A percentile compares a stretch with the other conserved stretches of the same genome.
phyloP scores from a whole-genome alignment of 805 yeast genomes.

The Starmera amethionina region DNA sequence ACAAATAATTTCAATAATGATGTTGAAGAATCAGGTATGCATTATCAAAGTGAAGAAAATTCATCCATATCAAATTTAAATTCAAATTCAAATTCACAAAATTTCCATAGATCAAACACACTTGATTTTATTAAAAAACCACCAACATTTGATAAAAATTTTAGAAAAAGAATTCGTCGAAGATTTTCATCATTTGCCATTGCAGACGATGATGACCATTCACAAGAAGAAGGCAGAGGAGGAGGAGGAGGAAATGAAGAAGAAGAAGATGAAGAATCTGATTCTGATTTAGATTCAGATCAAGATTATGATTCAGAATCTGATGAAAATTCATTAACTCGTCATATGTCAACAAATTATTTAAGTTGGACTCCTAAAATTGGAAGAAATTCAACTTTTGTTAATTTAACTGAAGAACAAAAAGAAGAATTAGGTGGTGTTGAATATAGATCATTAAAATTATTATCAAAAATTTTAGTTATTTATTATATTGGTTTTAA shows the following conservation, averaged over 20 bases:
- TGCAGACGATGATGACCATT: conserved; percentile 6
- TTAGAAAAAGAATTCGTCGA: conserved; percentile 22
- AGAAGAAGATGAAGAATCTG: conserved; percentile 23
- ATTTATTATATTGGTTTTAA: conserved; percentile 73
- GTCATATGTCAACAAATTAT: conserved; percentile 49
- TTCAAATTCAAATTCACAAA: conserved; percentile 23
- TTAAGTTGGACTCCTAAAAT: conserved; percentile 86
- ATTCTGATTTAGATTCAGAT: conserved; percentile 7
- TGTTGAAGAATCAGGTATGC: conserved; percentile 16
- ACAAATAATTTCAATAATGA: conserved; percentile 12
- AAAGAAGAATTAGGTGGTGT: conserved; percentile 96
- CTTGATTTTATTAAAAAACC: conserved; percentile 32
- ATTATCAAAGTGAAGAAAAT: conserved; percentile 5
- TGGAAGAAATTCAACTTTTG: conserved; percentile 89
- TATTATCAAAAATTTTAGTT: conserved; percentile 56
- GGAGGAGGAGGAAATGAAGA: conserved; percentile 14
- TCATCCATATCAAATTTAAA: conserved; percentile 2
- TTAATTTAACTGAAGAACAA: conserved; percentile 70
- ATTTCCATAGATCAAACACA: conserved; percentile 35
- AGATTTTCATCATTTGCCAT: conserved; percentile 18
- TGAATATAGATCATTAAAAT: conserved; percentile 82
- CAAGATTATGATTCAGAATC: conserved; percentile 22
- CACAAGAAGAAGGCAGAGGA: conserved; percentile 4
- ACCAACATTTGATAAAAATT: conserved; percentile 38
- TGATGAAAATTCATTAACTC: conserved; percentile 21